Evolutionary conservation across 2,329 filamentous ascomycete genomes (phyloP), one percentile per base, ranked within the genome.

Genomic region (Pseudomassariella vexata): DNA sequence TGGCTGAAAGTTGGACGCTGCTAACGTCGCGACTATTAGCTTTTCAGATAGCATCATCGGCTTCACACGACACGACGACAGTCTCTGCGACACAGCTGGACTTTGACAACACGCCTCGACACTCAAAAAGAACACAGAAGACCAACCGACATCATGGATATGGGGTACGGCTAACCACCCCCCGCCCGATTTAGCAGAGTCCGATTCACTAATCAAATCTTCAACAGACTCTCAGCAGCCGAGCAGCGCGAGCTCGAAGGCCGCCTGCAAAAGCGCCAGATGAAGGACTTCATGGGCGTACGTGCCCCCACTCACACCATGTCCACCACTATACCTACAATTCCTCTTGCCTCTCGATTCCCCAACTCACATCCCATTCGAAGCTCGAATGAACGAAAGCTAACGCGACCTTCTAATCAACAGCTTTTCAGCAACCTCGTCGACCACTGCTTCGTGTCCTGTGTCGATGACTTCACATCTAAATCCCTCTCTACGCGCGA

Each of bases 241-340:
- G 90, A 96, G 73, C 85, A 94, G 71, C 85, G 86, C 67, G 86
- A 92, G 73, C 84, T 98, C 57, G 83, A 94, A 65, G 68, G 78
- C 66, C 87, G 92, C 64, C 89, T 98, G 78, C 88, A 96, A 71
- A 85, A 85, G 68, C 94, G 92, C 67, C 92, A 98, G 68, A 86
- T 98, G 74, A 95, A 95, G 70, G 90, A 96, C 60, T 96, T 98
- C 59, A 95, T 96, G 82, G 85, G 79, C 53, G 92, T 96, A 74
- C n/a, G 24, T 32, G 12, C 16, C 19, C 25, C 28, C 7, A 26
- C 6, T n/a, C 26, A 9, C 8, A 11, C 27, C 24, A 14, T 58
- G 34, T 54, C 54, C 34, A 51, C 55, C 36, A 49, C 57, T 21
- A 5, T 22, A 26, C 19, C 34, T n/a, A 12, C 11, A 16, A 21